phyloP scores from a whole-genome alignment of 106 monocot species.

The Allium cepa region DNA sequence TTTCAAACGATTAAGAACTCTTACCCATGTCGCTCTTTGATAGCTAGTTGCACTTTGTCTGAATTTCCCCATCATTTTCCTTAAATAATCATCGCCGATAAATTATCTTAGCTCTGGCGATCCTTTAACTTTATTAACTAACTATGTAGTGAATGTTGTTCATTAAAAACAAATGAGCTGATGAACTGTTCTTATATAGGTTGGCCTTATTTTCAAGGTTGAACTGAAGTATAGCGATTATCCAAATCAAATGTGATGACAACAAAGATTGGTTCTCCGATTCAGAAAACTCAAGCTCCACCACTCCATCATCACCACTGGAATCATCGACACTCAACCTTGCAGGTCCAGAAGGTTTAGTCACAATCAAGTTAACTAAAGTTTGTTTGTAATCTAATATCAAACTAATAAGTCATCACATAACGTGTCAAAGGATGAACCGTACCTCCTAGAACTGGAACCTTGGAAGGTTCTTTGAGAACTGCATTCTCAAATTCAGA shows the following conservation, averaged over 20 bases:
- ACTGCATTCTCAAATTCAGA: constrained; percentile 92
- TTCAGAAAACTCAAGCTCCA: constrained; percentile 47
- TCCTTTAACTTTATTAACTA: constrained; percentile 84
- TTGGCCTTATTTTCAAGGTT: constrained; percentile 66
- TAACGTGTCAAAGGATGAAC: no score
- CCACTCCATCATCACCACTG: constrained; percentile 69
- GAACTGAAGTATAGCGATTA: constrained; percentile 54
- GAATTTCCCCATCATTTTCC: constrained; percentile 48
- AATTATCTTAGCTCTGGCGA: constrained; percentile 50
- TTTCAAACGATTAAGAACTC: constrained; percentile 56
- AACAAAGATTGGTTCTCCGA: constrained; percentile 38
- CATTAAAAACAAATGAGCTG: constrained; percentile 74
- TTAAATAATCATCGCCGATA: constrained; percentile 68
- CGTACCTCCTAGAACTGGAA: constrained; percentile 72
- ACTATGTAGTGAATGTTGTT: constrained; percentile 95
- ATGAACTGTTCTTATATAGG: constrained; percentile 58
- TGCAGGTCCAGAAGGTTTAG: constrained; percentile 77
- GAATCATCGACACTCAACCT: no score
- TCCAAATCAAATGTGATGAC: constrained; percentile 63
- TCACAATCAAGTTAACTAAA: no score
- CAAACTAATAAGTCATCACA: no score
- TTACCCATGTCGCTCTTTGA: constrained; percentile 74
- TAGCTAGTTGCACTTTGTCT: constrained; percentile 72
- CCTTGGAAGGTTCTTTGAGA: constrained; percentile 43
- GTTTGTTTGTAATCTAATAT: no score